Conservation (phyloP, 768 basidiomycete species). For the Lepiota subincarnata region DNA sequence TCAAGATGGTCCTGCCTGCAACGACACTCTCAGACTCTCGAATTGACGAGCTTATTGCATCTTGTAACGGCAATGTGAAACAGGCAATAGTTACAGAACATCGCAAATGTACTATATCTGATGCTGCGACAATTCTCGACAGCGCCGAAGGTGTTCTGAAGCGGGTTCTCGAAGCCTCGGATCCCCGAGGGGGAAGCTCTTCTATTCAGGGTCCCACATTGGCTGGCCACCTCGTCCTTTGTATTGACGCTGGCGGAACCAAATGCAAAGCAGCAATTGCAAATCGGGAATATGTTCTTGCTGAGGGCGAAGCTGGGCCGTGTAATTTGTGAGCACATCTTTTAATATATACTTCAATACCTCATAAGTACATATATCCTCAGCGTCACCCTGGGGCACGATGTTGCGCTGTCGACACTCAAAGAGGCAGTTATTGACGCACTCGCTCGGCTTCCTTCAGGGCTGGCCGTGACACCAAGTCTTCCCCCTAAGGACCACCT, state of each 20-base stretch:
- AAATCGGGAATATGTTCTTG: conserved; percentile 16
- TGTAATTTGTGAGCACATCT: conserved; percentile 23
- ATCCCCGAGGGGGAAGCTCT: no score
- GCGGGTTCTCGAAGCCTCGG: conserved; percentile 14
- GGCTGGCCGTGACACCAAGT: neutral
- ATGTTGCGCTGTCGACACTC: conserved; percentile 19
- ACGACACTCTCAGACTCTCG: conserved; percentile 19
- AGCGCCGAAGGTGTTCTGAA: conserved; percentile 20
- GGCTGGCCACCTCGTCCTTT: conserved; percentile 15
- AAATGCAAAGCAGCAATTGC: conserved; percentile 22
- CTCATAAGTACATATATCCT: neutral
- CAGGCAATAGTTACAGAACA: conserved; percentile 26
- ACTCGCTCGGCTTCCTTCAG: conserved; percentile 11
- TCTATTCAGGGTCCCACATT: neutral
- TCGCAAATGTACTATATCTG: conserved; percentile 17
- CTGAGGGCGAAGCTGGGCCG: conserved; percentile 21
- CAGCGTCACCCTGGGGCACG: conserved; percentile 24
- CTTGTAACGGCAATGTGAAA: conserved; percentile 29
- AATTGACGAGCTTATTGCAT: conserved; percentile 25
- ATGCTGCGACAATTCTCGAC: conserved; percentile 15
- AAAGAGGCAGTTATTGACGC: conserved; percentile 14
- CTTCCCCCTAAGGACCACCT: conserved; percentile 6
- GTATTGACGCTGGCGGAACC: conserved; percentile 25
- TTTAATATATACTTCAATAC: neutral
- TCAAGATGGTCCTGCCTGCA: conserved; percentile 21